Evolutionary conservation across 768 basidiomycete genomes (phyloP).

Genomic region (Tubosaeta sp.): DNA sequence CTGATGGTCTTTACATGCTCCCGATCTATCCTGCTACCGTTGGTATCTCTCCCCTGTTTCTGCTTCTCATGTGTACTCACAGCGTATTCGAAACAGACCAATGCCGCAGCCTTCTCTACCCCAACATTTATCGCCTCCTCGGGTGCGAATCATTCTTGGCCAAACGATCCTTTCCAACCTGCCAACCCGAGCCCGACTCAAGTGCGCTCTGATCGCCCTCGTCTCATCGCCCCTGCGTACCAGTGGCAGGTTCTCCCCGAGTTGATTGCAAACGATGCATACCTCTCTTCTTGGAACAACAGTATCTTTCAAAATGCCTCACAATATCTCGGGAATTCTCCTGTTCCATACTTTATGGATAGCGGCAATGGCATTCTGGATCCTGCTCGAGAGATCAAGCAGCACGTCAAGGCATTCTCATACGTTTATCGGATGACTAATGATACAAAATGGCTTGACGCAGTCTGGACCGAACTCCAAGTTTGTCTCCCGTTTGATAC

Average conservation of each 20-base stretch:
- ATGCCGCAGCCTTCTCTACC: slow-evolving; percentile 61
- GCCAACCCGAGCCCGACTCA: slow-evolving; percentile 54
- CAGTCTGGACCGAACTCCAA: slow-evolving; percentile 77
- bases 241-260: slow-evolving; percentile 82
- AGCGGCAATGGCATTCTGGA: slow-evolving; percentile 91
- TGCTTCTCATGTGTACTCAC: not conserved
- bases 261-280: slow-evolving; percentile 79
- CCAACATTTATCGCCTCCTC: slow-evolving; percentile 69
- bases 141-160: slow-evolving; percentile 61
- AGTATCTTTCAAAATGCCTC: slow-evolving; percentile 90
- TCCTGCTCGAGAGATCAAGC: slow-evolving; percentile 82
- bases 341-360: slow-evolving; percentile 71
- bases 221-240: slow-evolving; percentile 86
- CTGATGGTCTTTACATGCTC: slow-evolving; percentile 72
- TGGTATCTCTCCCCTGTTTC: slow-evolving; percentile 33
- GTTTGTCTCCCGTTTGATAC: slow-evolving; percentile 41
- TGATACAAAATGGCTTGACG: slow-evolving; percentile 87
- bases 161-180: slow-evolving; percentile 71
- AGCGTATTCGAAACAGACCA: slow-evolving; percentile 47
- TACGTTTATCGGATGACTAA: slow-evolving; percentile 91
- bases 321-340: slow-evolving; percentile 55
- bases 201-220: slow-evolving; percentile 77
- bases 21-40: slow-evolving; percentile 90
- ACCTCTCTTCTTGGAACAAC: slow-evolving; percentile 83
- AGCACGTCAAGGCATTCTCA: slow-evolving; percentile 86